Conservation (phyloP, 2,329 filamentous ascomycete species). For the Claviceps fusiformis region DNA sequence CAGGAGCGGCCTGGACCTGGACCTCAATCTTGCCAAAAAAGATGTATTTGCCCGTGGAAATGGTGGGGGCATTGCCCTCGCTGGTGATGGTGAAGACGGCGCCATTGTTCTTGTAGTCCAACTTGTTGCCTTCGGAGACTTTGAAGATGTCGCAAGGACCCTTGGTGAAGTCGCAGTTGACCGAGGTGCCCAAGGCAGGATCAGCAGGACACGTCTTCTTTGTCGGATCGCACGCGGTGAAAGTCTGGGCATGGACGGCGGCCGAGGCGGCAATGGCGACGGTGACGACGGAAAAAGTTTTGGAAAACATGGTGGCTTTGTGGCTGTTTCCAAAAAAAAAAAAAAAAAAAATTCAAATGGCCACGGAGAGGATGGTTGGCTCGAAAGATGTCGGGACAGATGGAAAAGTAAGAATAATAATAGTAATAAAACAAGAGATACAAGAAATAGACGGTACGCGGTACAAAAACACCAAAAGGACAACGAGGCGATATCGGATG, state of each 20-base stretch:
- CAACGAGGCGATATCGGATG: too few relatives aligned
- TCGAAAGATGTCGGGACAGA: too few relatives aligned
- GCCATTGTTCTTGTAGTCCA: constrained; percentile 35
- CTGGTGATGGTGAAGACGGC: constrained; percentile 54
- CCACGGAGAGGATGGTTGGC: too few relatives aligned
- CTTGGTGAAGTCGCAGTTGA: constrained; percentile 61
- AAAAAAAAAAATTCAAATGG: too few relatives aligned
- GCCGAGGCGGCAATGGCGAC: constrained; percentile 35
- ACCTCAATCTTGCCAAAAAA: constrained; percentile 89
- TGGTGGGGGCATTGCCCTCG: constrained; percentile 54
- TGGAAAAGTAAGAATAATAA: too few relatives aligned
- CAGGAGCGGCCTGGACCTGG: constrained; percentile 63
- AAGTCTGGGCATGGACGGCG: constrained; percentile 42
- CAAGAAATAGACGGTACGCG: not conserved
- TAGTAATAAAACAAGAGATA: too few relatives aligned
- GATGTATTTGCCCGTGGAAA: constrained; percentile 73
- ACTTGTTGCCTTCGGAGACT: constrained; percentile 29
- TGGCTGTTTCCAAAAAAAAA: not conserved
- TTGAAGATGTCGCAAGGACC: constrained; percentile 48
- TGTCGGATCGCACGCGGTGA: constrained; percentile 40
- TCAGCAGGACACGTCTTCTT: constrained; percentile 55
- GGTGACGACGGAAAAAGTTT: constrained; percentile 29
- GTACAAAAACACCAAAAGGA: too few relatives aligned
- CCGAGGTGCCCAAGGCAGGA: constrained; percentile 53
- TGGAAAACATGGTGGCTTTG: constrained; percentile 26